Evolutionary conservation across 495 filamentous ascomycete genomes (phyloP), one percentile per base, ranked within the genome.

Genomic region (Penicillium desertorum): DNA sequence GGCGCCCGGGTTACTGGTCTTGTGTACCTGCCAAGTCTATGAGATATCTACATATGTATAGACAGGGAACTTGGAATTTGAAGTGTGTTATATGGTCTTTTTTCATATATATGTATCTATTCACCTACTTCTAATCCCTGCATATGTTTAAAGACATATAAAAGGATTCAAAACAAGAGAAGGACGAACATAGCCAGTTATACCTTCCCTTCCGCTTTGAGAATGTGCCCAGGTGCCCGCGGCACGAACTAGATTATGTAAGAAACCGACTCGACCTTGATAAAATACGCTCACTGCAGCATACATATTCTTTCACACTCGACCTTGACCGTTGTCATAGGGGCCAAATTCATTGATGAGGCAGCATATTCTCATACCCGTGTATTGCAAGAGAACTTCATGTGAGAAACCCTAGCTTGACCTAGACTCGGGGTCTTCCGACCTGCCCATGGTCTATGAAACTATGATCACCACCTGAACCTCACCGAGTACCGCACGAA

Each of bases 1-100:
- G 56, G 55, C 55, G 30, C 14, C 42, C 52, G 8, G 52, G 53
- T 55, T 34, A 55, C 53, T 47, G 32, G 30, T 34, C 29, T 45
- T 17, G 39, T 32, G 17, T 48, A 46, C 22, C 45, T 46, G 16
- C n/a, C 17, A 44, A 44, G 20, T 5, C 42, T 44, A 44, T 10
- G 9, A 44, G 9, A 44, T 44, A 11, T 14, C 9, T 23, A 25
- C 5, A 25, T 22, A 22, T 25, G 23, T 25, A 25, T 25, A 23
- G 10, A 34, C 30, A 34, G 36, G 5, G 36, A 4, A 39, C 23
- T 12, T 12, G 19, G 42, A 14, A 14, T 23, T n/a, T 23, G 2
- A 4, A 23, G 2, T 1, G 0, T 4, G 42, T 44, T 44, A 2
- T 46, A 46, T 29, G 20, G 3, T 3, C 11, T 14, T 34, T 25